phyloP scores from a whole-genome alignment of 495 filamentous ascomycete genomes.

The Extremus antarcticus region DNA sequence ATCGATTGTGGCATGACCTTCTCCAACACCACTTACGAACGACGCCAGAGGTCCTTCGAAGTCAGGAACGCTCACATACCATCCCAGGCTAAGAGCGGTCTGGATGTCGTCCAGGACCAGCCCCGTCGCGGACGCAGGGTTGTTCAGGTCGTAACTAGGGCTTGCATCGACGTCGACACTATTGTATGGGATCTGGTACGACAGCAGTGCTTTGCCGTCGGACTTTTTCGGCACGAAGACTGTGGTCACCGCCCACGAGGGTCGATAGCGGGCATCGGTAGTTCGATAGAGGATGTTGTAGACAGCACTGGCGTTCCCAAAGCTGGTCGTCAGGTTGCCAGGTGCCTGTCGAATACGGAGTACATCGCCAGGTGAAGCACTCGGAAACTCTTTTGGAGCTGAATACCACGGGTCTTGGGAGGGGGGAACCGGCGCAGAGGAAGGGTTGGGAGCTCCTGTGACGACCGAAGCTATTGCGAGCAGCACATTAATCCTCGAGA shows the following conservation, averaged over 20 bases:
- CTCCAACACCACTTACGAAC: slow-evolving; percentile 34
- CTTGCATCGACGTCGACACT: slow-evolving; percentile 28
- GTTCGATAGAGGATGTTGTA: slow-evolving; percentile 45
- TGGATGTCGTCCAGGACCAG: slow-evolving; percentile 20
- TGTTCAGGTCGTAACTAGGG: slow-evolving; percentile 23
- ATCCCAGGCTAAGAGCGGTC: slow-evolving; percentile 32
- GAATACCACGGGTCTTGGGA: slow-evolving; percentile 40
- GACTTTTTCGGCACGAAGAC: slow-evolving; percentile 33
- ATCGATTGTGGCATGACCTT: slow-evolving; percentile 40
- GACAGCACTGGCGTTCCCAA: slow-evolving; percentile 18
- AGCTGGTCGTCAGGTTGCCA: slow-evolving; percentile 29
- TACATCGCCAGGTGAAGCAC: slow-evolving; percentile 32
- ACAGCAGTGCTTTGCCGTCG: slow-evolving; percentile 28
- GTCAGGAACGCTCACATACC: slow-evolving; percentile 40
- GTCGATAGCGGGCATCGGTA: slow-evolving; percentile 34
- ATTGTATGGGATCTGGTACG: slow-evolving; percentile 39
- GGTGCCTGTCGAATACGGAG: slow-evolving; percentile 37
- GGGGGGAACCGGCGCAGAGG: slow-evolving; percentile 20
- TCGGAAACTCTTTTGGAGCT: slow-evolving; percentile 33
- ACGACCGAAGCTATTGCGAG: not conserved
- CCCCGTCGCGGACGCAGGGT: slow-evolving; percentile 4
- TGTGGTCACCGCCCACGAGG: slow-evolving; percentile 41
- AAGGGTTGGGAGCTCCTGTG: not conserved
- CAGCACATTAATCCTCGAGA: not conserved
- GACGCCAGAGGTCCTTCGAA: slow-evolving; percentile 36